These are phyloP conservation scores for Closterium sp. DNA, from an alignment of 139 green algal species.

Conservation along the genomic window DNA sequence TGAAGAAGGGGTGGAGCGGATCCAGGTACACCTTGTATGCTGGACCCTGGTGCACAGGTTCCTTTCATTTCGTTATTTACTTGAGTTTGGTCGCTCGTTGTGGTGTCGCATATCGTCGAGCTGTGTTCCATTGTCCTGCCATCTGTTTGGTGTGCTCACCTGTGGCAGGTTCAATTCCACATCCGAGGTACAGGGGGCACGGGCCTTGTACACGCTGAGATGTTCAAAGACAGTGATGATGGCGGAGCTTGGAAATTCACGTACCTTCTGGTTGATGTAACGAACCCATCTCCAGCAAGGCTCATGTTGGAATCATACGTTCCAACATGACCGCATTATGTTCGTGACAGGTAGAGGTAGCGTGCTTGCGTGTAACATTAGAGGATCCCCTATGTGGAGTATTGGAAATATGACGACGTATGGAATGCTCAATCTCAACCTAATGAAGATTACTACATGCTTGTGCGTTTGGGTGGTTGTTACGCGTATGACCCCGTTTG, in stretches of 20 bases:
- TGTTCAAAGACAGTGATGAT: constrained; percentile 30
- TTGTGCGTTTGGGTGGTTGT: too few species aligned
- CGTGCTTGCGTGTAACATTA: too few species aligned
- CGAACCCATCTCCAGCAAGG: not conserved
- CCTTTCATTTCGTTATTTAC: not conserved
- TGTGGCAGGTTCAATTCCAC: constrained; percentile 37
- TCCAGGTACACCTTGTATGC: constrained; percentile 62
- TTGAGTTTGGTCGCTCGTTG: not conserved
- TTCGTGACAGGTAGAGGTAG: too few species aligned
- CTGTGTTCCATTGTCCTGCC: not conserved
- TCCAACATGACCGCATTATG: not conserved
- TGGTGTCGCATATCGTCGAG: not conserved
- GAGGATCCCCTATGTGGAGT: too few species aligned
- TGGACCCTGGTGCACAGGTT: not conserved
- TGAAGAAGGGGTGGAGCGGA: constrained; percentile 74
- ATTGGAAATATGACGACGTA: too few species aligned
- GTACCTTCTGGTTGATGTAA: constrained; percentile 44
- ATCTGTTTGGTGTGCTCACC: not conserved
- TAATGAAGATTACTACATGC: too few species aligned
- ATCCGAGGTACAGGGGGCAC: constrained; percentile 31
- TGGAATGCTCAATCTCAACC: too few species aligned
- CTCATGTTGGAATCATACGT: constrained; percentile 44
- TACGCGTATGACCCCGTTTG: too few species aligned
- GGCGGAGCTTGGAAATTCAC: constrained; percentile 22
- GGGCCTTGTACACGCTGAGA: constrained; percentile 28